phyloP scores from a whole-genome alignment of 208 protist genomes.

The Wallacemonas sp. region DNA sequence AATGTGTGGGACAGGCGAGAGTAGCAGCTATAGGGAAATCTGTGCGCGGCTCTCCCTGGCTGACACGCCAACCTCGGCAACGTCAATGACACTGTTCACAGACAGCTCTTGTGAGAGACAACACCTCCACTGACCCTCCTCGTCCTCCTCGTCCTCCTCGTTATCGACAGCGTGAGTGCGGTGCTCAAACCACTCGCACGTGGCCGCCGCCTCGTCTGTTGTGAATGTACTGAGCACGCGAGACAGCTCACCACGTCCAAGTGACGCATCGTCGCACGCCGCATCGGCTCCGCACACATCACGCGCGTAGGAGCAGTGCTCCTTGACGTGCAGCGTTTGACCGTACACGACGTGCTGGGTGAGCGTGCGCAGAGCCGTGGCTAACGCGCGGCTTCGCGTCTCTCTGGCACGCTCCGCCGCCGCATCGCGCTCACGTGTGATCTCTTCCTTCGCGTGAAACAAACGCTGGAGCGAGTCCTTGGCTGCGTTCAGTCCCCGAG shows the following conservation, averaged over 20 bases:
- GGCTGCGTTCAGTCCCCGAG: background rate
- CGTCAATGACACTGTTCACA: too few relatives aligned
- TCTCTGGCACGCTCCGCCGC: slow-evolving; percentile 7
- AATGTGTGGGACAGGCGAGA: too few relatives aligned
- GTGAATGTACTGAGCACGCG: too few relatives aligned
- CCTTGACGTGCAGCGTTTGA: slow-evolving; percentile 29
- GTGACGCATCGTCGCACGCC: too few relatives aligned
- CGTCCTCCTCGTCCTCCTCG: background rate
- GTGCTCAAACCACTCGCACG: background rate
- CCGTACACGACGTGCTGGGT: slow-evolving; percentile 64
- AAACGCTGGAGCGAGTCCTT: slow-evolving; percentile 14
- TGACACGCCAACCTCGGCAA: too few relatives aligned
- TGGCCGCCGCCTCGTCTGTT: too few relatives aligned
- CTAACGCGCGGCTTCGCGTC: too few relatives aligned
- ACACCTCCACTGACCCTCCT: background rate
- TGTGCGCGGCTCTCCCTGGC: too few relatives aligned
- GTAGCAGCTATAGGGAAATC: too few relatives aligned
- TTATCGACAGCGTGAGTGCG: background rate
- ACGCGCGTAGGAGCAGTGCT: slow-evolving; percentile 58
- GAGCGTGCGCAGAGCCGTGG: slow-evolving; percentile 40
- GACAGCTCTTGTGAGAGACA: too few relatives aligned
- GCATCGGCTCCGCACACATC: too few relatives aligned
- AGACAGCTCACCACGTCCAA: too few relatives aligned
- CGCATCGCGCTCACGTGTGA: background rate
- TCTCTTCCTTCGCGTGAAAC: slow-evolving; percentile 1